Conservation (phyloP, 139 green algal species). For the Closterium sp. region DNA sequence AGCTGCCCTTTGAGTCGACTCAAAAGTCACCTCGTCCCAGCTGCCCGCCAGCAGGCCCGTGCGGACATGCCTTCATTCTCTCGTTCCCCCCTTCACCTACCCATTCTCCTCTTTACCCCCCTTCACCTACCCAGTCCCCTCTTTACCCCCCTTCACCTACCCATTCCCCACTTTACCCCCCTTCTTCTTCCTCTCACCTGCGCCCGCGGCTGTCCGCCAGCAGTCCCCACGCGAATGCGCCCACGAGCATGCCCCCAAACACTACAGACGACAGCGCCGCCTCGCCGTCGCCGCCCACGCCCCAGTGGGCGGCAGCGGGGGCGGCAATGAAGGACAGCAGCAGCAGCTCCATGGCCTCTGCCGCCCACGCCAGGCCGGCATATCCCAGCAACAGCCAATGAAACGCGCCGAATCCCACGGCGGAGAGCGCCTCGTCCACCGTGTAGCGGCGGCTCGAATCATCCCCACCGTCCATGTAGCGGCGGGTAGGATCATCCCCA, state of each 20-base stretch:
- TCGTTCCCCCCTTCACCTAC: too few relatives aligned
- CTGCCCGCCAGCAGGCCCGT: too few relatives aligned
- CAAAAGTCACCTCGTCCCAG: too few relatives aligned
- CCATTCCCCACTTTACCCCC: neutral
- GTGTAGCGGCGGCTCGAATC: slow-evolving; percentile 45
- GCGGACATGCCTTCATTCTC: too few relatives aligned
- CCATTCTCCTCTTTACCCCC: too few relatives aligned
- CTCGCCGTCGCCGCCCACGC: slow-evolving; percentile 57
- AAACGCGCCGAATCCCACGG: slow-evolving; percentile 65
- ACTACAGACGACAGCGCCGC: slow-evolving; percentile 65
- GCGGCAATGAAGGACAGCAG: slow-evolving; percentile 78
- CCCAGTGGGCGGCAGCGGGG: slow-evolving; percentile 65
- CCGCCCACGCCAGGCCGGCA: slow-evolving; percentile 70
- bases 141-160: neutral
- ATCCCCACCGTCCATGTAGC: neutral
- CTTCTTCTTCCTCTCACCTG: neutral
- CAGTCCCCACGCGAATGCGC: slow-evolving; percentile 66
- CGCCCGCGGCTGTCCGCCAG: slow-evolving; percentile 62
- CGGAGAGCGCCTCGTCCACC: slow-evolving; percentile 50
- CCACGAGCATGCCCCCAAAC: slow-evolving; percentile 50
- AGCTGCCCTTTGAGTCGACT: too few relatives aligned
- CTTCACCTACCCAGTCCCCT: too few relatives aligned
- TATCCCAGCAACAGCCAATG: slow-evolving; percentile 69
- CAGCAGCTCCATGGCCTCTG: slow-evolving; percentile 84
- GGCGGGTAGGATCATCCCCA: neutral